Base-by-base conservation (phyloP, 441 rosid species). In the Croton laevigatus region DNA sequence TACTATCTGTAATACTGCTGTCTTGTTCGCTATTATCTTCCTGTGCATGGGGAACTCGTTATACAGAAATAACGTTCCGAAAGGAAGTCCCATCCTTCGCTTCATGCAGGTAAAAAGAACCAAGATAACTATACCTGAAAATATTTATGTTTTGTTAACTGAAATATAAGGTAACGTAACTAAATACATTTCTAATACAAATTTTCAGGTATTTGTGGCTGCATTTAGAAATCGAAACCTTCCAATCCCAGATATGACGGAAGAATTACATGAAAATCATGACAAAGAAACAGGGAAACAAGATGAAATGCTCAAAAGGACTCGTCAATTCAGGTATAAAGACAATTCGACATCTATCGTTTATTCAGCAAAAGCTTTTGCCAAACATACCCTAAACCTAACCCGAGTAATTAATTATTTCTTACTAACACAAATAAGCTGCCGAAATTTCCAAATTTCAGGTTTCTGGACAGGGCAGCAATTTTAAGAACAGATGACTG, bases 391-490 rank as follows among this genome's bases (percentile, higher is more conserved):
- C 32, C 32, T 27, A 27, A 27, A 27, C 32, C 2, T 14, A 16
- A 22, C 37, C 17, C 6, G 9, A 40, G 9, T 40, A 40, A 40
- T 40, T 40, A 40, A n/a, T 3, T 5, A n/a, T 27, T 27, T 27
- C 1, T 23, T 11, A n/a, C 65, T 12, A 45, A 36, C 6, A 45
- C 38, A 20, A 19, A 9, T 27, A 8, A 0, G 7, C 17, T 64
- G n/a, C 32, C 40, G 16, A 22, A 1, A 17, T 8, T 44, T 27
- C 59, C n/a, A 67, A 68, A 37, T 38, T 42, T 9, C 80, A 86
- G 93, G 71, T 82, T 77, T 69, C 60, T 87, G 76, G 94, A 88
- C 77, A 79, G 81, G 54, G 91, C 94, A 42, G 89, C 94, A 22
- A 77, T 84, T 49, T 42, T 52, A 34, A 60, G 53, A 57, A 66